Evolutionary conservation across 495 filamentous ascomycete genomes (phyloP), one percentile per base, ranked within the genome.

Genomic region (Daldinia vernicosa): DNA sequence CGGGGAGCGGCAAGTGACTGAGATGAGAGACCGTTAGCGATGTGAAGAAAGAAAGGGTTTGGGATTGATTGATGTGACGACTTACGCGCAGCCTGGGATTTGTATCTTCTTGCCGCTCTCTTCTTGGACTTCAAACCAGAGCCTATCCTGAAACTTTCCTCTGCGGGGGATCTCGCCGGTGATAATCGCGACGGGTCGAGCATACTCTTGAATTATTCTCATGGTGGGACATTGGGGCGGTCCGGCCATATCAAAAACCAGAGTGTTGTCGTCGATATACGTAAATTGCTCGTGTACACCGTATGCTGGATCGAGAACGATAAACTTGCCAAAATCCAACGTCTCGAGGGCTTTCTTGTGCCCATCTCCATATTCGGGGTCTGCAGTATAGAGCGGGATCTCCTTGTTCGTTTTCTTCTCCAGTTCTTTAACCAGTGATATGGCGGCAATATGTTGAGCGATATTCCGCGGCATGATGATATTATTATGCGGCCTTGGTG

Each of bases 1-100:
- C 62, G 2, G 54, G 43, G 2, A 56, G 17, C 6, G 67, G 67
- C 15, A 70, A 35, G 12, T 61, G 22, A 0, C 60, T 70, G 19
- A 17, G 24, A 0, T 3, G 14, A n/a, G 37, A 2, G 4, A 1
- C 7, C 57, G 35, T 55, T 39, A 70, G 27, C 19, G 54, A 37
- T 14, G 22, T n/a, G 9, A 3, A 19, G 1, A 52, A 27, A 32
- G 14, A 39, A n/a, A 7, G 5, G 17, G 19, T 17, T 4, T 24
- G 28, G 9, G 1, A 7, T 35, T 19, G 1, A 17, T 33, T 19
- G 1, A 17, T 33, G 19, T 27, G 15, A 63, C 69, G 15, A 63
- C 69, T 63, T 60, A 71, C 69, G 39, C 51, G 63, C 63, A 67
- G 0, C 69, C 69, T 15, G 69, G 69, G 33, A 71, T 40, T 24